phyloP scores from a whole-genome alignment of 331 rosid genomes.

The Rhamnella rubrinervis region DNA sequence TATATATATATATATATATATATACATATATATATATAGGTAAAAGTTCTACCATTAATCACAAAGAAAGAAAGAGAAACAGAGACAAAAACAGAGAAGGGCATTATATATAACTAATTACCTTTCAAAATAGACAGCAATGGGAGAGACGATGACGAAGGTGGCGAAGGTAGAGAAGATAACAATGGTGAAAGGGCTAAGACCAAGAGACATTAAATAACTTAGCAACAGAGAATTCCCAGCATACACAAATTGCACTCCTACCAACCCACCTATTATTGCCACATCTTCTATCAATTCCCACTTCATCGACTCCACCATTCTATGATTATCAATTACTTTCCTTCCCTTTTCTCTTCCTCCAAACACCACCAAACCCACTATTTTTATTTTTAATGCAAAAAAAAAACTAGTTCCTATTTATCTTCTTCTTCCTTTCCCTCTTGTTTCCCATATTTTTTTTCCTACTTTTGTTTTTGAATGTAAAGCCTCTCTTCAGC shows the following conservation, averaged over 20 bases:
- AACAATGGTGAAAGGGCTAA: conserved; percentile 54
- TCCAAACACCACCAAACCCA: not conserved
- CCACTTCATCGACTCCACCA: not conserved
- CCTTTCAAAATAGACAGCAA: conserved; percentile 75
- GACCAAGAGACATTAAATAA: conserved; percentile 66
- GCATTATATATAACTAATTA: conserved; percentile 4
- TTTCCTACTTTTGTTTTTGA: too few relatives aligned
- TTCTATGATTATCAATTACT: conserved; percentile 14
- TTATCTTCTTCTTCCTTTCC: not conserved
- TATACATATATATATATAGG: too few relatives aligned
- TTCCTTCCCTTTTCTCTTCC: not conserved
- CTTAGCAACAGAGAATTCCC: conserved; percentile 57
- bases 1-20: too few relatives aligned
- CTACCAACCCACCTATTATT: conserved; percentile 58
- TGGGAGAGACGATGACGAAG: conserved; percentile 62
- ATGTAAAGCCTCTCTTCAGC: too few relatives aligned
- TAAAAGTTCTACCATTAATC: not conserved
- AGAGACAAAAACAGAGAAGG: conserved; percentile 2
- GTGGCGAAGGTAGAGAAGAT: conserved; percentile 59
- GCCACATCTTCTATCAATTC: conserved; percentile 37
- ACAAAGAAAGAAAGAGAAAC: not conserved
- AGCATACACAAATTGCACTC: conserved; percentile 61
- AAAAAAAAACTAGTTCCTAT: not conserved
- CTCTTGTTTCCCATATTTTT: too few relatives aligned
- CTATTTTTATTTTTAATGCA: not conserved